phyloP scores from a whole-genome alignment of 768 basidiomycete species.

The Lyophyllum atratum region DNA sequence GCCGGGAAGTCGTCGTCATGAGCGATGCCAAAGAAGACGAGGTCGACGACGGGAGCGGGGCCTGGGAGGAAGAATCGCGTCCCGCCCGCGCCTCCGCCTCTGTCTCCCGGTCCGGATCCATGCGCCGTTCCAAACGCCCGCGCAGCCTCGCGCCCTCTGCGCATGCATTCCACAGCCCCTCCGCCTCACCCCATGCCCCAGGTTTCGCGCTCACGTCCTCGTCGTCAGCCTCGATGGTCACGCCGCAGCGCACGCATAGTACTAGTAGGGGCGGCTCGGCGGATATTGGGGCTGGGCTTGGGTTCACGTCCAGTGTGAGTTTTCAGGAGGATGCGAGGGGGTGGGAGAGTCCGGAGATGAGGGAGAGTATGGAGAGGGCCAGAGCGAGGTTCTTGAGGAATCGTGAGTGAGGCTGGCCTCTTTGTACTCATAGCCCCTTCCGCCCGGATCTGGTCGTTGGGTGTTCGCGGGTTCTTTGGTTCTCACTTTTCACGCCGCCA shows the following conservation, averaged over 20 bases:
- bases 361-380: conserved; percentile 72
- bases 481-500: no score
- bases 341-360: conserved; percentile 68
- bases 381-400: conserved; percentile 50
- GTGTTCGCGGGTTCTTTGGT: no score
- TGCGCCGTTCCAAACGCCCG: conserved; percentile 21
- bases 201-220: conserved; percentile 8
- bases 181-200: conserved; percentile 16
- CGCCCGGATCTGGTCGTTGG: no score
- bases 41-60: conserved; percentile 72
- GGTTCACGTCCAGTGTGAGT: conserved; percentile 20
- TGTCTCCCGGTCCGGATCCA: conserved; percentile 28
- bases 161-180: conserved; percentile 29
- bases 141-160: conserved; percentile 24
- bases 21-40: conserved; percentile 74
- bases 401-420: no score
- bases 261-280: conserved; percentile 29
- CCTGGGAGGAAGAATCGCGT: conserved; percentile 65
- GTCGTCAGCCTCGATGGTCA: conserved; percentile 14
- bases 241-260: conserved; percentile 11
- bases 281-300: conserved; percentile 30
- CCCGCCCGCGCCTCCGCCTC: conserved; percentile 24
- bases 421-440: no score
- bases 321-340: conserved; percentile 46
- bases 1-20: conserved; percentile 77